Conservation (phyloP, 2,329 filamentous ascomycete genomes). For the Fonsecaea pugnacius region DNA sequence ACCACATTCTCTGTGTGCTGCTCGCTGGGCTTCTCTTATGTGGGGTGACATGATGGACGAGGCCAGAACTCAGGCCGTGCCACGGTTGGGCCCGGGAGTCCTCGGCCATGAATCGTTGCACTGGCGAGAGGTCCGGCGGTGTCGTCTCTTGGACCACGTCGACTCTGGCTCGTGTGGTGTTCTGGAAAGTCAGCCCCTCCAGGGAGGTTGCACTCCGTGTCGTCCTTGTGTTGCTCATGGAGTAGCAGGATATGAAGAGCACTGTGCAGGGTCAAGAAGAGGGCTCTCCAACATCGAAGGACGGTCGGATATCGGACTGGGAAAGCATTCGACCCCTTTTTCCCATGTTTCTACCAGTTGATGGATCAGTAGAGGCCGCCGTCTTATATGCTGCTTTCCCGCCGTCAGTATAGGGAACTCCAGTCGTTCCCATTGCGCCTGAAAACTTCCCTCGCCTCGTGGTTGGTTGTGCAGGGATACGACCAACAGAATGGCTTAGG, state of each 20-base stretch:
- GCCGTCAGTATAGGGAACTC: background rate
- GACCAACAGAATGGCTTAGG: background rate
- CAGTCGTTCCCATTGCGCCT: too few relatives aligned
- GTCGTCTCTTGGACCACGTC: background rate
- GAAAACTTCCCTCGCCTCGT: too few relatives aligned
- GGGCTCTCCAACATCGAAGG: background rate
- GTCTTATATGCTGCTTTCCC: background rate
- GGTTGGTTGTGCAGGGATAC: background rate
- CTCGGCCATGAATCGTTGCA: constrained; percentile 7
- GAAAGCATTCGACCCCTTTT: background rate
- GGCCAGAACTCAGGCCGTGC: background rate
- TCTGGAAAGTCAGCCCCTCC: background rate
- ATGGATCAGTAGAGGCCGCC: background rate
- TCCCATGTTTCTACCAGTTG: background rate
- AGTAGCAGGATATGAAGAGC: background rate
- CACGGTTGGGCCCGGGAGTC: background rate
- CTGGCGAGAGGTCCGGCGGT: background rate
- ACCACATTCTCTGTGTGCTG: background rate
- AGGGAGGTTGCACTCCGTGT: background rate
- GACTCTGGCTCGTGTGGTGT: background rate
- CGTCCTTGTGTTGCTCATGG: background rate
- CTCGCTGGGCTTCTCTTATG: background rate
- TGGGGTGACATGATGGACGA: background rate
- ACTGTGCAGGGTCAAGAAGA: background rate
- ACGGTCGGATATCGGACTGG: background rate